Conservation (phyloP, 768 basidiomycete species). For the Lentinus tigrinus region DNA sequence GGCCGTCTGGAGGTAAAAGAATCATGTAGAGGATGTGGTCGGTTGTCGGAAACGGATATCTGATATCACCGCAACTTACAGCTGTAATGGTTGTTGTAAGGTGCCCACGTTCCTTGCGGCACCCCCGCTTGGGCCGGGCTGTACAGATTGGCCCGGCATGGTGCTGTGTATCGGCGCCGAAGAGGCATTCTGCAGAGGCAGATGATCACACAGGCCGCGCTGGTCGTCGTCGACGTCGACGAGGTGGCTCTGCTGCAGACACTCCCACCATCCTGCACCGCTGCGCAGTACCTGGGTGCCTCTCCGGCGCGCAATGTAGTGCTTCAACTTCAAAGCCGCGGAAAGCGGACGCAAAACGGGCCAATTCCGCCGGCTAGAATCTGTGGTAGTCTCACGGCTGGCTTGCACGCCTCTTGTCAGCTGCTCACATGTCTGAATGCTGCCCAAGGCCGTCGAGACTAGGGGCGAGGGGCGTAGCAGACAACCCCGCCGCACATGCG, state of each 20-base stretch:
- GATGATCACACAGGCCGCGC: conserved; percentile 4
- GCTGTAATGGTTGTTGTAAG: conserved; percentile 5
- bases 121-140: conserved; percentile 7
- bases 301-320: no score
- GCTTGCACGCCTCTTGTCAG: no score
- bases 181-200: conserved; percentile 6
- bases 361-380: neutral
- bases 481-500: neutral
- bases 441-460: neutral
- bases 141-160: conserved; percentile 12
- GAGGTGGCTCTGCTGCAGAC: neutral
- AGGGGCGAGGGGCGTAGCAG: neutral
- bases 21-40: conserved; percentile 14
- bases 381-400: no score
- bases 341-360: neutral
- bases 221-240: conserved; percentile 6
- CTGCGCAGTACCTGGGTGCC: neutral
- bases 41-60: neutral
- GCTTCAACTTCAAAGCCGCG: no score
- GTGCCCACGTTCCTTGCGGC: conserved; percentile 8
- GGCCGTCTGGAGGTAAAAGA: conserved; percentile 18
- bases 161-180: conserved; percentile 16
- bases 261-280: neutral
- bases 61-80: conserved; percentile 5
- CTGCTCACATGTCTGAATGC: neutral